These are phyloP conservation scores for Viola pubescens DNA, from an alignment of 441 rosid species.

Conservation along the genomic window DNA sequence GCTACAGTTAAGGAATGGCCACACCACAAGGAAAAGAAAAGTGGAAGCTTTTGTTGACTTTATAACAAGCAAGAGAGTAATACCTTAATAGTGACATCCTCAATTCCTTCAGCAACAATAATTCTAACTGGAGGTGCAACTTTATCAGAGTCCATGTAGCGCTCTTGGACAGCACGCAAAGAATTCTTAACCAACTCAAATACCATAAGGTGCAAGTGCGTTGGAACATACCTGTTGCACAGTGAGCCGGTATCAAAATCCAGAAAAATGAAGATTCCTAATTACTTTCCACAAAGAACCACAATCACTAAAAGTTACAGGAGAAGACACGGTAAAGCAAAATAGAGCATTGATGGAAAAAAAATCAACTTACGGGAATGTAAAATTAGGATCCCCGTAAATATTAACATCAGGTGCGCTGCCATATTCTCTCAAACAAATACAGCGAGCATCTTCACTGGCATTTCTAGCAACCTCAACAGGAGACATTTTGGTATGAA, in stretches of 20 bases:
- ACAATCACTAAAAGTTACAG: no score
- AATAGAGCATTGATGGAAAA: neutral
- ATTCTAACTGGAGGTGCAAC: constrained; percentile 73
- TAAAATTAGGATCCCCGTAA: constrained; percentile 82
- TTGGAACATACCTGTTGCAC: constrained; percentile 64
- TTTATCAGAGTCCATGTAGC: constrained; percentile 63
- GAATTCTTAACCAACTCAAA: constrained; percentile 97
- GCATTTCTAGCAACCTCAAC: constrained; percentile 78
- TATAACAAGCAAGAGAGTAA: neutral
- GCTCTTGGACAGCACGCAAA: constrained; percentile 89
- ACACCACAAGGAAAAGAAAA: neutral
- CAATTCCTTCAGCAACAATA: constrained; percentile 86
- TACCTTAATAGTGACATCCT: constrained; percentile 95
- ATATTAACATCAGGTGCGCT: constrained; percentile 68
- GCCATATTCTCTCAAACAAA: constrained; percentile 84
- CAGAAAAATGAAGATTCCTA: constrained; percentile 7
- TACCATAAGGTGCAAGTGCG: constrained; percentile 91
- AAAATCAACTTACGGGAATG: constrained; percentile 70
- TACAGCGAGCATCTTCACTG: constrained; percentile 74
- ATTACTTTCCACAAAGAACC: constrained; percentile 5
- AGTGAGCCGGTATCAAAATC: neutral
- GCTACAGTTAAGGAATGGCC: neutral
- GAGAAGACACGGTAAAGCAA: neutral
- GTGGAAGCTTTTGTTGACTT: neutral
- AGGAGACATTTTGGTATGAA: constrained; percentile 93